Conservation (phyloP, 116 monocot genomes). For the Iris pallida region DNA sequence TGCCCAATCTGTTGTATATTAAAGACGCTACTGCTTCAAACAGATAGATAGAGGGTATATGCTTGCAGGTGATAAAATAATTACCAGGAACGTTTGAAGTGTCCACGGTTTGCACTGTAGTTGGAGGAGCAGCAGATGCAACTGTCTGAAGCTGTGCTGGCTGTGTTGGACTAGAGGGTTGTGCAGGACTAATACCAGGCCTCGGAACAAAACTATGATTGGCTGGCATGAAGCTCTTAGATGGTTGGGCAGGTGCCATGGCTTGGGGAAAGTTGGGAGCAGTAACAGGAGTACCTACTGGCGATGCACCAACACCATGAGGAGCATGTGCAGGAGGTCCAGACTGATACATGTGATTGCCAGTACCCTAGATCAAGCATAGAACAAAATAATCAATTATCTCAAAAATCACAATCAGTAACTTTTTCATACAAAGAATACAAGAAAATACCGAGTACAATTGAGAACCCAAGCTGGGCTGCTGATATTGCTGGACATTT, state of each 20-base stretch:
- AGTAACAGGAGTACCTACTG: conserved; percentile 19
- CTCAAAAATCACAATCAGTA: background rate
- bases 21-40: too few relatives aligned
- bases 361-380: conserved; percentile 35
- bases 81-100: conserved; percentile 91
- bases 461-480: conserved; percentile 59
- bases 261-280: conserved; percentile 41
- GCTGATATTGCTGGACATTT: conserved; percentile 83
- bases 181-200: conserved; percentile 34
- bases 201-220: conserved; percentile 46
- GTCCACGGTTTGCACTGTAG: conserved; percentile 84
- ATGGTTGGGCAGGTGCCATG: conserved; percentile 21
- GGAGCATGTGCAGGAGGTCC: conserved; percentile 22
- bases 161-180: conserved; percentile 71
- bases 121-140: conserved; percentile 54
- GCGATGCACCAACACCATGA: conserved; percentile 23
- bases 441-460: conserved; percentile 46
- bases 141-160: conserved; percentile 27
- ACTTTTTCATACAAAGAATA: background rate
- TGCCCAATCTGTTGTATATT: too few relatives aligned
- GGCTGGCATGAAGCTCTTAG: conserved; percentile 47
- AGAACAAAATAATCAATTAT: background rate
- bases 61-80: background rate
- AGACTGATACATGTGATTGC: conserved; percentile 36
- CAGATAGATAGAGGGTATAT: too few relatives aligned